Evolutionary conservation across 345 rosid species (phyloP), one percentile per base, ranked within the genome.

Genomic region (Brassica incana): DNA sequence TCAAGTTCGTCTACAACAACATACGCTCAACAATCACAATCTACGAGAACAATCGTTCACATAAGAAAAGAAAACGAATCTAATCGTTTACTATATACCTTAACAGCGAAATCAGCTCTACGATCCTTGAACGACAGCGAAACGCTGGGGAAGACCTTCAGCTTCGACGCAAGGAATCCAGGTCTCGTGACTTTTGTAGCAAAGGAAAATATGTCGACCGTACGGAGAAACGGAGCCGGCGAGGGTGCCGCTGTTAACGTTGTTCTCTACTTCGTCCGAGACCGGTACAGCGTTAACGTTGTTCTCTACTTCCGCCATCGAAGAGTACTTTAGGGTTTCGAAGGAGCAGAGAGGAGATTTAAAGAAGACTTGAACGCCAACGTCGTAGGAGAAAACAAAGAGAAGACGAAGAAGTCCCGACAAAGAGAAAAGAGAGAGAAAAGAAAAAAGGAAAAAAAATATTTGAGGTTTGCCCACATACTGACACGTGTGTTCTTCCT

Each of bases 151-250:
- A 14, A 93, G 93, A 18, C 69, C 79, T 85, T 88, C 91, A 48
- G 69, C 52, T 87, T 95, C 99, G 36, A 91, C 92, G 35, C 86
- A 90, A 8, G 98, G 83, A n/a, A 80, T 65, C 99, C 99, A 95
- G 25, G 83, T 82, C 32, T 84, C 88, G 27, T 89, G 90, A 38
- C 83, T 84, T 83, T 88, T 87, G 77, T 76, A 91, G 76, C 90
- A 86, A 65, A 95, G 92, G 82, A 95, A 91, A 10, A 91, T 85
- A 76, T 95, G 99, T 15, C 98, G 93, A 67, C 86, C 97, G 83
- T 92, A 89, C 25, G 89, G 84, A 75, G 82, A 85, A 60, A 91
- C 89, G 54, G 98, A 82, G 33, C 89, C 92, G 8, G 88, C 83
- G 32, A 95, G 96, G 10, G 64, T 90, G 59, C 7, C 50, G 79